Percentiles rank a stretch among this genome's conserved stretches.
Conservation (phyloP, 2,329 filamentous ascomycete species). For the Ophiosphaerella narmari region DNA sequence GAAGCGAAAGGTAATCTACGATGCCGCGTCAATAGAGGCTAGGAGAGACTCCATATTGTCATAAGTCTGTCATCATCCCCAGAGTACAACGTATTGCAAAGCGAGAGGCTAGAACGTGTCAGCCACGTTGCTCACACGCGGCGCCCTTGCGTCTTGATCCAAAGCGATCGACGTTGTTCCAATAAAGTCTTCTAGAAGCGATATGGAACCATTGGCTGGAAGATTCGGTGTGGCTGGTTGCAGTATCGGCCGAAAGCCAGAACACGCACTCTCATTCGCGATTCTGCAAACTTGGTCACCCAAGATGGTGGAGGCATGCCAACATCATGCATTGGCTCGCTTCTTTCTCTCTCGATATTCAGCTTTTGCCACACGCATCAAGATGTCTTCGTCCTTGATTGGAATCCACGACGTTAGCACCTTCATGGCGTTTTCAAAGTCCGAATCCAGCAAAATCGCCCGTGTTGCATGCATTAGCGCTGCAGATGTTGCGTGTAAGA, state of each 20-base stretch:
- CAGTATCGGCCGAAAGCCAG: constrained; percentile 18
- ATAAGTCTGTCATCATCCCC: constrained; percentile 13
- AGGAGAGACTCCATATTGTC: constrained; percentile 7
- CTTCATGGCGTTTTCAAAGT: constrained; percentile 99
- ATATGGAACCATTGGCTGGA: constrained; percentile 26
- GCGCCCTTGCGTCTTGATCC: constrained; percentile 41
- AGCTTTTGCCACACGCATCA: constrained; percentile 86
- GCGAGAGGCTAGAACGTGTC: constrained; percentile 27
- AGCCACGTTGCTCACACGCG: constrained; percentile 41
- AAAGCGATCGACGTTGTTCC: constrained; percentile 32
- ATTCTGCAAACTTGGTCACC: constrained; percentile 7
- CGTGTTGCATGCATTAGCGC: constrained; percentile 89
- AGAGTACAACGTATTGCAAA: constrained; percentile 20
- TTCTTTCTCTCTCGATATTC: constrained; percentile 78
- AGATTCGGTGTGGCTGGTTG: constrained; percentile 15
- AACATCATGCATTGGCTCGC: constrained; percentile 41
- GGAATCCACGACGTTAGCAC: constrained; percentile 91
- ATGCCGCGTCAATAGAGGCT: constrained; percentile 13
- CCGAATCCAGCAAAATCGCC: constrained; percentile 85
- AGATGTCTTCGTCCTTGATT: constrained; percentile 87
- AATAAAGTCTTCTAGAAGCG: constrained; percentile 31
- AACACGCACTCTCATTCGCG: constrained; percentile 12
- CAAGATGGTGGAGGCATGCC: constrained; percentile 15
- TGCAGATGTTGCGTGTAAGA: constrained; percentile 86
- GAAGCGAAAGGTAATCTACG: constrained; percentile 7